Base-by-base conservation (phyloP, 202 grass and related monocot species). In the Schoenoplectus tabernaemontani region DNA sequence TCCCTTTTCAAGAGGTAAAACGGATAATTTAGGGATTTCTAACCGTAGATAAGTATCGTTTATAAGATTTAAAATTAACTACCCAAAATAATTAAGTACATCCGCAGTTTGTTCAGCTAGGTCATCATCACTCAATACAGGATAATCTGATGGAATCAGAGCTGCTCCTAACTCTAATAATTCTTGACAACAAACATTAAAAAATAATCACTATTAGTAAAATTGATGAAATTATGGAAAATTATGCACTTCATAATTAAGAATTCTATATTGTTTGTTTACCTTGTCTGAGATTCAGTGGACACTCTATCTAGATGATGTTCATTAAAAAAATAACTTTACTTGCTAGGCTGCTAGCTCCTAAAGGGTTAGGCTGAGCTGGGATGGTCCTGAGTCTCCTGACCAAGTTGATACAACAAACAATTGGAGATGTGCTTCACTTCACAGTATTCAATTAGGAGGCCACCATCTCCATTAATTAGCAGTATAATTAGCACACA, bases 81-180 rank as follows among this genome's bases (percentile, higher is more conserved):
- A 99, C 92, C 90, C 86, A 48, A 99, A 96, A 88, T 87, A 96
- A 89, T 96, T 86, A 50, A 99, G 96, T 56, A 95, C 85, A 80
- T 95, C 96, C 0, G 85, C 90, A 63, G 96, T 82, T 81, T 99
- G 96, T 70, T 95, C 89, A 0, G 90, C 91, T 16, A 99, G 88
- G 42, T 99, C 85, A 68, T 95, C 86, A 61, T 86, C 92, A 81
- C 91, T 92, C 47, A 77, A 86, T 24, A 87, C 82, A 2, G 90
- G 86, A 73, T 77, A 84, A 78, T 96, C 76, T 63, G 85, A 80
- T 41, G 92, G 81, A 88, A 96, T 89, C 7, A 90, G 85, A 93
- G 91, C 92, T 7, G 92, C 96, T 85, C 92, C 92, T 58, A 99
- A 89, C 96, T 99, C 85, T 78, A 92, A 57, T 67, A 57, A 67